phyloP scores from a whole-genome alignment of 768 basidiomycete species.

The Imleria badia region DNA sequence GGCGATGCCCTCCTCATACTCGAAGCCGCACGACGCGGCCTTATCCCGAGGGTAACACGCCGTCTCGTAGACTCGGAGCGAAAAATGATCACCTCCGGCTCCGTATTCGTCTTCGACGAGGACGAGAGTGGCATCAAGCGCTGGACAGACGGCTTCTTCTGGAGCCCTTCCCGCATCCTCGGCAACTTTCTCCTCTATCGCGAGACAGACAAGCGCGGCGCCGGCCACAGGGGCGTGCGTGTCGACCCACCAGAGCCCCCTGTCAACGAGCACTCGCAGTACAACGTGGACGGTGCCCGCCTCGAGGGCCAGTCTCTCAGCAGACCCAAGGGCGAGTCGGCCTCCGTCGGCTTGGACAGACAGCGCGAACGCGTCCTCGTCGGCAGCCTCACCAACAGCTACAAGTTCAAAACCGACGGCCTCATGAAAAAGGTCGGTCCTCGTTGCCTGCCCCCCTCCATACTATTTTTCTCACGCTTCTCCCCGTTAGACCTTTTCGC shows the following conservation, averaged over 20 bases:
- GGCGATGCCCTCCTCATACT: slow-evolving; percentile 95
- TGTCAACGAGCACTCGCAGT: slow-evolving; percentile 39
- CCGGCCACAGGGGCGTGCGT: slow-evolving; percentile 57
- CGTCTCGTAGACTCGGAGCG: slow-evolving; percentile 91
- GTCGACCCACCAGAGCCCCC: slow-evolving; percentile 39
- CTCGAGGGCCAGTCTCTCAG: slow-evolving; percentile 51
- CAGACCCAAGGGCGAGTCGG: slow-evolving; percentile 58
- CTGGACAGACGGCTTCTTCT: slow-evolving; percentile 97
- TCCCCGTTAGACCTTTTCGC: slow-evolving; percentile 75
- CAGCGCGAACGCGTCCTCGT: slow-evolving; percentile 79
- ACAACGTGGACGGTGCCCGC: slow-evolving; percentile 34
- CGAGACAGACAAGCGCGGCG: slow-evolving; percentile 83
- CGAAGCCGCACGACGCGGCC: slow-evolving; percentile 86
- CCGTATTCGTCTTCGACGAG: slow-evolving; percentile 97
- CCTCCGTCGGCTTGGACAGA: slow-evolving; percentile 54
- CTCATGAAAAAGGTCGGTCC: slow-evolving; percentile 92
- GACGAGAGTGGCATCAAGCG: slow-evolving; percentile 96
- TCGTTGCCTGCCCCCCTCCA: slow-evolving; percentile 6
- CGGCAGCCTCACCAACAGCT: slow-evolving; percentile 88
- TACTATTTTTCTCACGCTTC: slow-evolving; percentile 30
- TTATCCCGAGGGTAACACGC: slow-evolving; percentile 90
- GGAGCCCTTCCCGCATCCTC: slow-evolving; percentile 90
- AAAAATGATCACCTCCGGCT: slow-evolving; percentile 89
- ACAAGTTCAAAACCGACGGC: slow-evolving; percentile 91
- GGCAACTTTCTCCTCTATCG: slow-evolving; percentile 96